phyloP scores from a whole-genome alignment of 305 asterid species.

The Fraxinus baroniana region DNA sequence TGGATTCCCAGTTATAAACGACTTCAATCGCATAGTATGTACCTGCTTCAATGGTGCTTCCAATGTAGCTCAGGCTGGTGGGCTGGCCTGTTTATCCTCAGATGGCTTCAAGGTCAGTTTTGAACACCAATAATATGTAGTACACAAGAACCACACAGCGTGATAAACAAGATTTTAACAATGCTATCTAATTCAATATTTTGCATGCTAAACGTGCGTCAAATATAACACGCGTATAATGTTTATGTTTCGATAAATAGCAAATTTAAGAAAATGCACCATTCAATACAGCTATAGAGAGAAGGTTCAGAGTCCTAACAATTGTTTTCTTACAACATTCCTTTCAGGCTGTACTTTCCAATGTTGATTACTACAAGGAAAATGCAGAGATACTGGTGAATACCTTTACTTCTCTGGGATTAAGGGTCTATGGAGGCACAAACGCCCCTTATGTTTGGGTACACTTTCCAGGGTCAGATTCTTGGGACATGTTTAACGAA shows the following conservation, averaged over 20 bases:
- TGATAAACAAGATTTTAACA: not conserved
- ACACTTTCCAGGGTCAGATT: slow-evolving; percentile 73
- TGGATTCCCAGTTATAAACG: slow-evolving; percentile 70
- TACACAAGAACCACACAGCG: not conserved
- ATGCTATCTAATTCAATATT: not conserved
- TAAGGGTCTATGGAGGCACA: slow-evolving; percentile 64
- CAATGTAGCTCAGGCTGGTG: slow-evolving; percentile 82
- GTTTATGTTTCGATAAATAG: not conserved
- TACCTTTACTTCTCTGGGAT: slow-evolving; percentile 63
- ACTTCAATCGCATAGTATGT: slow-evolving; percentile 67
- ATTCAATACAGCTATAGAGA: not conserved
- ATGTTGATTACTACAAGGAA: slow-evolving; percentile 63
- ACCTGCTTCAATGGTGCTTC: slow-evolving; percentile 93
- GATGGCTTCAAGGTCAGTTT: slow-evolving; percentile 64
- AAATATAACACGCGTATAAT: not conserved
- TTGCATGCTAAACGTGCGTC: not conserved
- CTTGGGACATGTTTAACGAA: slow-evolving; percentile 74
- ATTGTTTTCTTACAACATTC: not conserved
- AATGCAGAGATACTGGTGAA: slow-evolving; percentile 67
- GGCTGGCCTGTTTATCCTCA: slow-evolving; percentile 64
- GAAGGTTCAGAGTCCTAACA: not conserved
- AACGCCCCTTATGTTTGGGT: slow-evolving; percentile 93
- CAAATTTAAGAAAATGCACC: not conserved
- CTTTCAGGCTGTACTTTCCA: slow-evolving; percentile 50
- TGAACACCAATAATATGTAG: not conserved